Conservation (phyloP, 2,329 filamentous ascomycete species). For the Colletotrichum cordylinicola region DNA sequence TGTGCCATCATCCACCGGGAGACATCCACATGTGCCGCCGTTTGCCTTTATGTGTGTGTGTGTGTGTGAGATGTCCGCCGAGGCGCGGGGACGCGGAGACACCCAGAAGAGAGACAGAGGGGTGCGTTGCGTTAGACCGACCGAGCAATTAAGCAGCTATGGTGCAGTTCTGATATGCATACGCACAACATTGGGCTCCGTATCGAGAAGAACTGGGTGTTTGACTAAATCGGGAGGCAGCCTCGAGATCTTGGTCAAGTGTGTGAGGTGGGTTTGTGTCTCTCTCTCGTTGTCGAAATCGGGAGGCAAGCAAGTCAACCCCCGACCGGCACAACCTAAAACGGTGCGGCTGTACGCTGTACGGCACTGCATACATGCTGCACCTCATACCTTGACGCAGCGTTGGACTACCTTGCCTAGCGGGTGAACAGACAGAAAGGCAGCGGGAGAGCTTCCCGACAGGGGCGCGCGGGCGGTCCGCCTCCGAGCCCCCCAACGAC, state of each 20-base stretch:
- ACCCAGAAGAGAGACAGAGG: not conserved
- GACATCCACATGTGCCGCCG: no score
- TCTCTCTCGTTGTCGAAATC: not conserved
- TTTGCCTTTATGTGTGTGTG: not conserved
- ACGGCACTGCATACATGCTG: not conserved
- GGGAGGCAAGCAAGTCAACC: not conserved
- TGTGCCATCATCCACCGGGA: not conserved
- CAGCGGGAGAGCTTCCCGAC: not conserved
- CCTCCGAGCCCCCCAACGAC: not conserved
- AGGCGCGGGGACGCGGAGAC: not conserved
- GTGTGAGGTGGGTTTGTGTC: not conserved
- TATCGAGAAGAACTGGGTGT: not conserved
- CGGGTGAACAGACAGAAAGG: not conserved
- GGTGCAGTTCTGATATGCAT: not conserved
- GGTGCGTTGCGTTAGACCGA: not conserved
- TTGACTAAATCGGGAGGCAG: not conserved
- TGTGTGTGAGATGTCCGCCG: not conserved
- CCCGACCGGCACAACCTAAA: not conserved
- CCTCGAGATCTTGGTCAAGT: not conserved
- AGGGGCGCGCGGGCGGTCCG: not conserved
- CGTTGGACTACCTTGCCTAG: not conserved
- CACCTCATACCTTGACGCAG: not conserved
- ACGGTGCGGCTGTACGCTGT: not conserved
- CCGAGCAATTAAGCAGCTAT: not conserved
- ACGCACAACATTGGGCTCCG: not conserved